These are phyloP conservation scores for Plantago coronopus DNA, from an alignment of 305 asterid species.

Conservation along the genomic window DNA sequence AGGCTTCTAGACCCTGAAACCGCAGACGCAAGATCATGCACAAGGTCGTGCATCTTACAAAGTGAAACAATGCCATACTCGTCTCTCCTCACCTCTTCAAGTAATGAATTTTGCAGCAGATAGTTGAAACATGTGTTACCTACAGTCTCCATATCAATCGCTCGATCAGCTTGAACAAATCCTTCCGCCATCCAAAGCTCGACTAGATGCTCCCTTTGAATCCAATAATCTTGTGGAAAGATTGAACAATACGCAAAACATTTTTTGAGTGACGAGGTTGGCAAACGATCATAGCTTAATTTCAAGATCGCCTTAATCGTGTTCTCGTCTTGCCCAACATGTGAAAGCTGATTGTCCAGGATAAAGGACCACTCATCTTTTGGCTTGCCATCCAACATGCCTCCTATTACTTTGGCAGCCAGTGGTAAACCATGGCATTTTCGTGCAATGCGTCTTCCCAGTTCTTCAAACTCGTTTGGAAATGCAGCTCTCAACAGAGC, in stretches of 20 bases:
- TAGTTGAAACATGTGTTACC: constrained; percentile 22
- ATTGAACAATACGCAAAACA: constrained; percentile 16
- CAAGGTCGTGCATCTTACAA: constrained; percentile 36
- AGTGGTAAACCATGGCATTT: constrained; percentile 29
- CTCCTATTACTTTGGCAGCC: constrained; percentile 25
- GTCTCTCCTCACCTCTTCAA: constrained; percentile 21
- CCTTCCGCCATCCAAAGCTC: constrained; percentile 36
- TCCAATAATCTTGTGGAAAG: constrained; percentile 13
- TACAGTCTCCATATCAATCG: constrained; percentile 10
- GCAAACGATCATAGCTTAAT: constrained; percentile 32
- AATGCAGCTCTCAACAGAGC: constrained; percentile 5
- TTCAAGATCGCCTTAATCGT: constrained; percentile 19
- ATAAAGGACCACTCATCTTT: constrained; percentile 15
- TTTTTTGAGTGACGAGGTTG: constrained; percentile 25
- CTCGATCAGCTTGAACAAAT: constrained; percentile 6
- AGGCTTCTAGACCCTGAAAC: background rate
- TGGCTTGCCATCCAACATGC: constrained; percentile 9
- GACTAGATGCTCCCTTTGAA: constrained; percentile 18
- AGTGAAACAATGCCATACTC: background rate
- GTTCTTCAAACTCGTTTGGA: background rate
- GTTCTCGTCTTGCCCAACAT: constrained; percentile 8
- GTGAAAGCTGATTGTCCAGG: background rate
- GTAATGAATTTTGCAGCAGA: constrained; percentile 21
- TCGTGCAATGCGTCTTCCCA: constrained; percentile 14
- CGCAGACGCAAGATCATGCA: constrained; percentile 29